Evolutionary conservation across 2,329 filamentous ascomycete genomes (phyloP).

Genomic region (Pleurostoma richardsiae): DNA sequence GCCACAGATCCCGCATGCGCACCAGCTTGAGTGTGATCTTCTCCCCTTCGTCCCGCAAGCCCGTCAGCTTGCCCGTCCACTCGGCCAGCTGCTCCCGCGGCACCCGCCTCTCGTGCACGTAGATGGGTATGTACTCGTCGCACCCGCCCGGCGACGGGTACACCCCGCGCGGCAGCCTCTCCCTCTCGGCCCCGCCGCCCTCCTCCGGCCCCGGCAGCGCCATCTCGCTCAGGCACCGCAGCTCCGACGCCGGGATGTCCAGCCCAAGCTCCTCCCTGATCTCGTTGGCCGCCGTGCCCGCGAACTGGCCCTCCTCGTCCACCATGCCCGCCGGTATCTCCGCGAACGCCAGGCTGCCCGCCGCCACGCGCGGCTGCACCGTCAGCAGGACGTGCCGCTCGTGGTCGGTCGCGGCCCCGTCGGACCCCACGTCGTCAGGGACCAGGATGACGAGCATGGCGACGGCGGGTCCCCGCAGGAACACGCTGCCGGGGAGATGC

Average conservation of each 20-base stretch:
- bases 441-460: conserved; percentile 54
- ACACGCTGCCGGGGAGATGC: conserved; percentile 45
- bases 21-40: conserved; percentile 58
- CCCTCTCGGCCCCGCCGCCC: conserved; percentile 14
- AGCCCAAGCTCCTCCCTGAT: conserved; percentile 57
- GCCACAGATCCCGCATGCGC: conserved; percentile 51
- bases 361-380: conserved; percentile 53
- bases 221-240: conserved; percentile 48
- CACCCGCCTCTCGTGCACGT: conserved; percentile 49
- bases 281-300: conserved; percentile 53
- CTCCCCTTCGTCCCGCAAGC: conserved; percentile 52
- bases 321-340: conserved; percentile 62
- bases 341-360: conserved; percentile 49
- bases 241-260: conserved; percentile 38
- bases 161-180: conserved; percentile 41
- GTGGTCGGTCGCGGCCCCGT: conserved; percentile 17
- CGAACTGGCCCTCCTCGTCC: conserved; percentile 49
- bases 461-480: conserved; percentile 56
- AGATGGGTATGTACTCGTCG: conserved; percentile 57
- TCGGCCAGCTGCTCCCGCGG: conserved; percentile 42
- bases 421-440: conserved; percentile 37
- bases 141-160: conserved; percentile 55
- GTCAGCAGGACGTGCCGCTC: conserved; percentile 56
- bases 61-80: conserved; percentile 54
- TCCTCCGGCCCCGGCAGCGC: conserved; percentile 19